Evolutionary conservation across 345 rosid species (phyloP), one percentile per base, ranked within the genome.

Genomic region (Citrus glauca): DNA sequence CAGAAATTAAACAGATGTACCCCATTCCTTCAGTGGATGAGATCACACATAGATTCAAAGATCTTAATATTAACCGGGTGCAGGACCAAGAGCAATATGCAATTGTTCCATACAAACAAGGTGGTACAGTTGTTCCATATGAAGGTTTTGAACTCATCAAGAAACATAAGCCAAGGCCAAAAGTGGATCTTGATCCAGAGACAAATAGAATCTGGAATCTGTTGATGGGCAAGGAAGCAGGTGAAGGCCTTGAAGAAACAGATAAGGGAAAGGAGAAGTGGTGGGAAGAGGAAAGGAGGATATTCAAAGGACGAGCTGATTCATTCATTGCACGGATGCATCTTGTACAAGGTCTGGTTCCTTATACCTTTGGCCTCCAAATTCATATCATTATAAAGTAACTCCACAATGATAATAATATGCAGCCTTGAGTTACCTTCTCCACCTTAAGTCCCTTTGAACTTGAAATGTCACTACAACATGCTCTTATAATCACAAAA

Each of bases 261-360:
- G 86, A 87, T 70, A 73, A 81, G 83, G 91, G 85, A 32, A 95
- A 87, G 74, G 90, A 86, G 76, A 82, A 86, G 50, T 87, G 97
- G 94, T 95, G 98, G 99, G 90, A 91, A 77, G 92, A 91, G 80
- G 95, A 95, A 79, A 88, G 99, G 68, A 87, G 84, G 78, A 87
- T 93, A 82, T 92, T 95, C 74, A 78, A 66, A 68, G 92, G 95
- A 57, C 90, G 98, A 77, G 97, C 90, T 13, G 89, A 92, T 76
- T 91, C 98, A 66, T 95, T 95, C 82, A 95, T 95, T 61, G 97
- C 98, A 72, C 81, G 93, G 66, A 95, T 95, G 99, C 99, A 92
- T 88, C 91, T 92, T 10, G 97, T 95, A 61, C 99, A 95, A 91
- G 99, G 99, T 95, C 82, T 67, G 69, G 68, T 78, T 57, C 63